Evolutionary conservation across 2,329 filamentous ascomycete genomes (phyloP).

Genomic region (Lecanicillium sp.): DNA sequence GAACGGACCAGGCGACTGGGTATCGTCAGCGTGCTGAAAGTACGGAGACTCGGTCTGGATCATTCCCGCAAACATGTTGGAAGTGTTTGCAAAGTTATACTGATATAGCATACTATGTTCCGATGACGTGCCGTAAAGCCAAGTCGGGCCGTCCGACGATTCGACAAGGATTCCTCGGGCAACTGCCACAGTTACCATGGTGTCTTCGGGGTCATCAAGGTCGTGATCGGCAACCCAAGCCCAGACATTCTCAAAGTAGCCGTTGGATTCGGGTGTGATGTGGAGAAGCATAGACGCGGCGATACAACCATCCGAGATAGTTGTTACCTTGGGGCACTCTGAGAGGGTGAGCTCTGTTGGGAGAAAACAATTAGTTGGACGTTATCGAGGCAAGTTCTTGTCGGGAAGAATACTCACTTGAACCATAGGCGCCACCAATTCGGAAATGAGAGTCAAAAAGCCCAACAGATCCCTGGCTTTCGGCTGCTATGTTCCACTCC

Average conservation of each 20-base stretch:
- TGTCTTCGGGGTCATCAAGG: constrained; percentile 8
- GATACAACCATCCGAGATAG: constrained; percentile 44
- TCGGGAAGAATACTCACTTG: constrained; percentile 19
- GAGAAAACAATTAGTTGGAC: constrained; percentile 30
- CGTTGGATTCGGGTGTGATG: constrained; percentile 33
- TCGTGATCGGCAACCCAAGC: constrained; percentile 59
- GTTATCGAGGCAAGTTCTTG: constrained; percentile 34
- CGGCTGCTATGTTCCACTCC: constrained; percentile 60
- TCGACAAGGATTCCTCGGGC: constrained; percentile 21
- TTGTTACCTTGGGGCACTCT: constrained; percentile 46
- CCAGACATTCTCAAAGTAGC: constrained; percentile 44
- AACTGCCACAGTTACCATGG: constrained; percentile 22
- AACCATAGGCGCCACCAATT: constrained; percentile 15
- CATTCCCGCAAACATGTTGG: constrained; percentile 47
- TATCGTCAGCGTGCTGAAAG: constrained; percentile 34
- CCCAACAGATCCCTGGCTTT: constrained; percentile 32
- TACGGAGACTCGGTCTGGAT: constrained; percentile 65
- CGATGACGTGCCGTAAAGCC: constrained; percentile 34
- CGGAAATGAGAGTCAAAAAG: constrained; percentile 7
- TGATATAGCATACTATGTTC: constrained; percentile 43
- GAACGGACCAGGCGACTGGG: not conserved
- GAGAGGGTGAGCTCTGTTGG: constrained; percentile 58
- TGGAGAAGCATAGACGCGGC: constrained; percentile 47
- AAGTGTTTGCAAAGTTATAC: constrained; percentile 38
- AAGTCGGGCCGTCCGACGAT: constrained; percentile 16